Evolutionary conservation across 1,284 basidiomycete species (phyloP).

Genomic region (Athelia psychrophila): DNA sequence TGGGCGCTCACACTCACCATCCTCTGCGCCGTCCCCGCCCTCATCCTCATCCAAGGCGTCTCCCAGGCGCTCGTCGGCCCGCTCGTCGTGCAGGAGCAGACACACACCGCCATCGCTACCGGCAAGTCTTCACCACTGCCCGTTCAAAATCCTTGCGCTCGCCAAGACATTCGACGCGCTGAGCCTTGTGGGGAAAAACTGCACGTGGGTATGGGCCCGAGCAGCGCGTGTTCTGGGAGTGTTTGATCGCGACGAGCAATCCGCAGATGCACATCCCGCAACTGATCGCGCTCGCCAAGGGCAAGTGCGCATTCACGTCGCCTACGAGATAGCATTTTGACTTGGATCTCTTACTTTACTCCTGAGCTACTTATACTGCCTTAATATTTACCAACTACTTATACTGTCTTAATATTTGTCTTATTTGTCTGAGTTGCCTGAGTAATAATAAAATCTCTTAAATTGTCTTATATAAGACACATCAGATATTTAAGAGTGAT

Average conservation of each 20-base stretch:
- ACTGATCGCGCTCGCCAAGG: constrained; percentile 79
- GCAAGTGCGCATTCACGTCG: constrained; percentile 80
- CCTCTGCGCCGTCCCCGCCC: constrained; percentile 84
- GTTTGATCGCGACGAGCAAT: constrained; percentile 84
- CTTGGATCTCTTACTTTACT: no score
- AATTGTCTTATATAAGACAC: no score
- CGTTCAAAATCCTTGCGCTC: constrained; percentile 56
- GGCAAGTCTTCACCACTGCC: constrained; percentile 88
- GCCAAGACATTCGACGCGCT: constrained; percentile 44
- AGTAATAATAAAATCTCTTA: no score
- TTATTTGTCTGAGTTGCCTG: no score
- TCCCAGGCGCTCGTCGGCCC: constrained; percentile 73
- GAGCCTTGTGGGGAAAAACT: constrained; percentile 46
- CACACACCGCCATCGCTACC: constrained; percentile 67
- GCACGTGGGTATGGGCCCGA: constrained; percentile 79
- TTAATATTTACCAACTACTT: no score
- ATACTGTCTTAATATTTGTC: no score
- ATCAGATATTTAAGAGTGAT: no score
- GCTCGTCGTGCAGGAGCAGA: constrained; percentile 66
- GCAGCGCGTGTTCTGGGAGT: constrained; percentile 91
- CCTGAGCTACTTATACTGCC: no score
- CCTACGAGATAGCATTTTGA: no score
- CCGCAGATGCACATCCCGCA: constrained; percentile 86
- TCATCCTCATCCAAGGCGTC: constrained; percentile 72
- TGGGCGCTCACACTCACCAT: constrained; percentile 90